These are phyloP conservation scores for Fusarium austroafricanum DNA, from an alignment of 2,329 filamentous ascomycete genomes.

Conservation along the genomic window DNA sequence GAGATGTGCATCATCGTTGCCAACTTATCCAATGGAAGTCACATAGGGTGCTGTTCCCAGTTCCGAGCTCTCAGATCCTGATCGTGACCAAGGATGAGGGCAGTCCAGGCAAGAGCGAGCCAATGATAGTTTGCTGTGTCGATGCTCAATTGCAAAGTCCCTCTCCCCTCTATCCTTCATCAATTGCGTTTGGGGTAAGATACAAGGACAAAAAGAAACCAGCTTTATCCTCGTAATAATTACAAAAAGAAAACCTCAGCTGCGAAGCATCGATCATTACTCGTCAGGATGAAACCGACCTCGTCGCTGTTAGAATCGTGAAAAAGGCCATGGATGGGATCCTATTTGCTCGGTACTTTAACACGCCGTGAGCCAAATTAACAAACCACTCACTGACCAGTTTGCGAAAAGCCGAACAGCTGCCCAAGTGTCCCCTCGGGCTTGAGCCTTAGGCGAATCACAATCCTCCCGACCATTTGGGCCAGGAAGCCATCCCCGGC, in stretches of 20 bases:
- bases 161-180: conserved; percentile 16
- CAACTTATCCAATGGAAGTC: conserved; percentile 10
- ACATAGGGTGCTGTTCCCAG: background rate
- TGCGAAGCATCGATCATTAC: conserved; percentile 24
- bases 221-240: conserved; percentile 27
- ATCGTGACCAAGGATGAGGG: conserved; percentile 27
- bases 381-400: conserved; percentile 13
- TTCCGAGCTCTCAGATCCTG: conserved; percentile 5
- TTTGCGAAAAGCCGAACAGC: conserved; percentile 27
- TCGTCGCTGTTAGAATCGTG: conserved; percentile 34
- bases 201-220: conserved; percentile 15
- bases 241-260: conserved; percentile 13
- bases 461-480: conserved; percentile 47
- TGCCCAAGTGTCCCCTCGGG: conserved; percentile 29
- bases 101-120: conserved; percentile 22
- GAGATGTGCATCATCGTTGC: background rate
- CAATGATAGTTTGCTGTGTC: conserved; percentile 21
- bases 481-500: conserved; percentile 45
- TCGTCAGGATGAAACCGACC: conserved; percentile 36
- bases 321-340: conserved; percentile 24
- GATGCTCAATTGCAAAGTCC: conserved; percentile 6
- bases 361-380: conserved; percentile 33
- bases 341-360: conserved; percentile 46
- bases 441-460: conserved; percentile 43
- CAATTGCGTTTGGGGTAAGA: background rate